Conservation (phyloP, 176 grass and related monocot species). For the Triticum turgidum region DNA sequence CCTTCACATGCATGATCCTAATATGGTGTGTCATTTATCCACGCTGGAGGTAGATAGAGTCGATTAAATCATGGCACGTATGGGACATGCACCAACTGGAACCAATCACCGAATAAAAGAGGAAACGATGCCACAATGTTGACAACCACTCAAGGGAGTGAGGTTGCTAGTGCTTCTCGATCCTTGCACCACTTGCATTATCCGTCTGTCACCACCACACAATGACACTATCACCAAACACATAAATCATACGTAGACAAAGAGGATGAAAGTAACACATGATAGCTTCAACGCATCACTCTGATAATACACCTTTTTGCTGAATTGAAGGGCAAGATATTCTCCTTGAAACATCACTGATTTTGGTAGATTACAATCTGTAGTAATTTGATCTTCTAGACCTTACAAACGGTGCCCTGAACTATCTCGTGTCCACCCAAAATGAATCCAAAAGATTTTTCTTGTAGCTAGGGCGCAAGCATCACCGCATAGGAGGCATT, state of each 20-base stretch:
- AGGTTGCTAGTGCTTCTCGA: conserved; percentile 30
- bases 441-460: too few species aligned
- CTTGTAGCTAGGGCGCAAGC: too few species aligned
- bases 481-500: too few species aligned
- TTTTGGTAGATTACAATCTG: not conserved
- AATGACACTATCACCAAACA: not conserved
- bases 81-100: conserved; percentile 34
- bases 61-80: conserved; percentile 4
- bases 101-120: conserved; percentile 14
- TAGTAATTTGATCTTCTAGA: not conserved
- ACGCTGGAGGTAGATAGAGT: not conserved
- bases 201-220: not conserved
- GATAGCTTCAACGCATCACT: not conserved
- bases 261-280: too few species aligned
- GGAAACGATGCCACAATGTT: not conserved
- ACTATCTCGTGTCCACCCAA: too few species aligned
- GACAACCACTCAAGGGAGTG: not conserved
- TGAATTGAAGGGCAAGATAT: not conserved
- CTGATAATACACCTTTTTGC: not conserved
- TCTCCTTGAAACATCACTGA: not conserved
- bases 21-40: not conserved
- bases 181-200: not conserved
- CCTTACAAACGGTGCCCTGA: not conserved
- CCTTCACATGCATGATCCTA: not conserved
- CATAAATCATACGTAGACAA: not conserved